Evolutionary conservation across 768 basidiomycete species (phyloP), one percentile per base, ranked within the genome.

Genomic region (Antrodiella citrinella): DNA sequence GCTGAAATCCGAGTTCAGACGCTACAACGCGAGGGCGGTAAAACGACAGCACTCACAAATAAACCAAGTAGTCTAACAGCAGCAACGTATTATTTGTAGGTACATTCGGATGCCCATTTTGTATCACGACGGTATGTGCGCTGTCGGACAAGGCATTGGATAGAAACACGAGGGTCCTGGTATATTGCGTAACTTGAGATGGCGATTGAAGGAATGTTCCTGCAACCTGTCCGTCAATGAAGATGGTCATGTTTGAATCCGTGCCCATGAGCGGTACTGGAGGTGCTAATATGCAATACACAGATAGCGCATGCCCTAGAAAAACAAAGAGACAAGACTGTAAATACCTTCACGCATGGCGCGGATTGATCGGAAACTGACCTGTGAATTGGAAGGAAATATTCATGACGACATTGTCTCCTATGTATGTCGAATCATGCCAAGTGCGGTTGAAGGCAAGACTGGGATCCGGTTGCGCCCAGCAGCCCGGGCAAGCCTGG

Each of bases 261-360:
- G 59, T 69, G 45, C 7, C 7, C 57, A 52, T 15, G 63, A 26
- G 25, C 7, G 26, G 47, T 18, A 45, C 50, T 2, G 62, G 57
- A 40, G 62, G 58, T 0, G 71, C 58, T 11, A 70, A 53, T 21
- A 66, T 63, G 51, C 71, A 72, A 52, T 63, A 72, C 2, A 75
- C 69, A 55, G 73, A 74, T 12, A 76, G 56, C 0, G 73, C 72
- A n/a, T 69, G 63, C 4, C 73, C 73, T 75, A n/a, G n/a, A n/a
- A n/a, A n/a, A n/a, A n/a, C n/a, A n/a, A n/a, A 47, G 15, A 35
- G 30, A 35, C 7, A 4, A 9, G 5, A 18, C 9, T 22, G 41
- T 43, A 9, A 18, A 5, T 5, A 5, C 7, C 5, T 10, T 19
- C 9, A 5, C 7, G 7, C n/a, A n/a, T n/a, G n/a, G n/a, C 15